Conservation (phyloP, 495 filamentous ascomycete species). For the Penicillium atrosanguineum region DNA sequence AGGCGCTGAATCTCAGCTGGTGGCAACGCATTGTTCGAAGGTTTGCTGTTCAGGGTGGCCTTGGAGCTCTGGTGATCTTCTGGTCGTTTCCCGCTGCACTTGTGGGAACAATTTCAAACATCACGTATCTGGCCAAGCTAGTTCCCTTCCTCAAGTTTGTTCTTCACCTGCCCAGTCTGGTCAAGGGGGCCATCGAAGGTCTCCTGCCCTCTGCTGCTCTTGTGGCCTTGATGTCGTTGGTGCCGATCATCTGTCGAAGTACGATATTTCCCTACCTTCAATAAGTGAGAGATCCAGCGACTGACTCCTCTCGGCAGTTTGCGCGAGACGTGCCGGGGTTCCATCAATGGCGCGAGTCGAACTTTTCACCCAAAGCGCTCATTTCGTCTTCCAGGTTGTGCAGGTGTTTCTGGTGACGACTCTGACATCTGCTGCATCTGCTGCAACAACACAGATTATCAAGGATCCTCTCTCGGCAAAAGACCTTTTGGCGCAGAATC, state of each 20-base stretch:
- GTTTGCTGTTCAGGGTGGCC: conserved; percentile 62
- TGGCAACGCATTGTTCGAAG: conserved; percentile 73
- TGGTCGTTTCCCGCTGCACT: conserved; percentile 86
- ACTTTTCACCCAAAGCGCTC: conserved; percentile 80
- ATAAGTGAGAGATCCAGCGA: background rate
- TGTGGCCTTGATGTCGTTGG: conserved; percentile 78
- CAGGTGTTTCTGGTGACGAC: conserved; percentile 89
- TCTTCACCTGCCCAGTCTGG: conserved; percentile 58
- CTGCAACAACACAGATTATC: conserved; percentile 61
- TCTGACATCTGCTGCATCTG: conserved; percentile 68
- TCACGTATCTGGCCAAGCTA: conserved; percentile 59
- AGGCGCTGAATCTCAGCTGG: conserved; percentile 75
- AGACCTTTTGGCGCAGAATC: conserved; percentile 63
- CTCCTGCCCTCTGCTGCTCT: conserved; percentile 74
- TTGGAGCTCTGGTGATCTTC: conserved; percentile 78
- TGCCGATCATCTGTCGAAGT: conserved; percentile 80
- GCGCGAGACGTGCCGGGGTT: conserved; percentile 71
- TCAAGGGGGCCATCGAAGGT: conserved; percentile 78
- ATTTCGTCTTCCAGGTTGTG: conserved; percentile 89
- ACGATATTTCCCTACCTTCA: conserved; percentile 24
- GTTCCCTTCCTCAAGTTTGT: conserved; percentile 70
- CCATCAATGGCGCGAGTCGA: conserved; percentile 76
- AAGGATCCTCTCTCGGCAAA: conserved; percentile 60
- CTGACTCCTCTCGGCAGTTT: conserved; percentile 45
- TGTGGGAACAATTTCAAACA: conserved; percentile 79